phyloP scores from a whole-genome alignment of 2,329 filamentous ascomycete genomes.

The Trichoderma asperellum region DNA sequence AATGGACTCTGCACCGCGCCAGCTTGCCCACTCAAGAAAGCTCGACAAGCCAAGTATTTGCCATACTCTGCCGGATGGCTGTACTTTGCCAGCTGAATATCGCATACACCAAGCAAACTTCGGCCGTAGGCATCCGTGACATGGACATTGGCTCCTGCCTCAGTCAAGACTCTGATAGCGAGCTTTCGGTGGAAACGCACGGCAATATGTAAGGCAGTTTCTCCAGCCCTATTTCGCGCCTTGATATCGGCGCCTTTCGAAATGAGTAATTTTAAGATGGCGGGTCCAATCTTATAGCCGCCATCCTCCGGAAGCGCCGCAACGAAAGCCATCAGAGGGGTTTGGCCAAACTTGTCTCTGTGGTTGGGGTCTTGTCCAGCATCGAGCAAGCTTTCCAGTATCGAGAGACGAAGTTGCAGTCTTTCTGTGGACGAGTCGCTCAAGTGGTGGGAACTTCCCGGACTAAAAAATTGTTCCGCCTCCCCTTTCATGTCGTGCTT shows the following conservation, averaged over 20 bases:
- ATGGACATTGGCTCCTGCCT: slow-evolving; percentile 53
- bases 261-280: slow-evolving; percentile 51
- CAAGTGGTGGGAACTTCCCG: slow-evolving; percentile 35
- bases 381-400: slow-evolving; percentile 41
- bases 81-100: slow-evolving; percentile 44
- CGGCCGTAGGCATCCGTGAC: slow-evolving; percentile 50
- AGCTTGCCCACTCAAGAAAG: slow-evolving; percentile 48
- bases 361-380: slow-evolving; percentile 55
- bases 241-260: slow-evolving; percentile 50
- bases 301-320: slow-evolving; percentile 55
- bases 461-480: neutral
- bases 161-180: slow-evolving; percentile 52
- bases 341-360: slow-evolving; percentile 56
- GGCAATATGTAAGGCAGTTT: slow-evolving; percentile 60
- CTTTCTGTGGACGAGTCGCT: slow-evolving; percentile 42
- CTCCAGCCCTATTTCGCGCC: slow-evolving; percentile 56
- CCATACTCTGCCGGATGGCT: slow-evolving; percentile 44
- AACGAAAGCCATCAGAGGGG: slow-evolving; percentile 60
- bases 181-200: slow-evolving; percentile 58
- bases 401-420: slow-evolving; percentile 37
- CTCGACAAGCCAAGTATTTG: slow-evolving; percentile 51
- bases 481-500: slow-evolving; percentile 33
- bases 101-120: slow-evolving; percentile 52
- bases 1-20: slow-evolving; percentile 46
- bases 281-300: slow-evolving; percentile 52